Evolutionary conservation across 345 rosid genomes (phyloP).

Genomic region (Eucalyptus sp.): DNA sequence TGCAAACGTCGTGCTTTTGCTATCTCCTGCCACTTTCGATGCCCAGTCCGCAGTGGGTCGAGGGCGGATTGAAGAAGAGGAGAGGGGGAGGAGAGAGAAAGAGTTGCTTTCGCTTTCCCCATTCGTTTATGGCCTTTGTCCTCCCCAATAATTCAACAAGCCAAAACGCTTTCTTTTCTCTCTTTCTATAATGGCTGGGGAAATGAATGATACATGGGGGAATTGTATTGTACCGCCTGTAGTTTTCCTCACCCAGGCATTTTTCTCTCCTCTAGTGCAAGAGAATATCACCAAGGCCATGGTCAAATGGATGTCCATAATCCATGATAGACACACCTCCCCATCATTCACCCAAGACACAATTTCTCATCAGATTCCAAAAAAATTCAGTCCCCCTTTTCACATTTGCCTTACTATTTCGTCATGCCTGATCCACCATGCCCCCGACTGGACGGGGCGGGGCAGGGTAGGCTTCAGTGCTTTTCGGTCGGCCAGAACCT

Average conservation of each 20-base stretch:
- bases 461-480: neutral
- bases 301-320: neutral
- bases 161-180: neutral
- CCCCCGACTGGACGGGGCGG: accelerated
- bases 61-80: neutral
- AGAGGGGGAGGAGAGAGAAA: neutral
- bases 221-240: neutral
- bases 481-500: neutral
- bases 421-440: neutral
- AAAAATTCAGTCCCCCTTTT: neutral
- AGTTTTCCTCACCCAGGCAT: neutral
- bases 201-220: neutral
- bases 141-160: slow-evolving; percentile 8
- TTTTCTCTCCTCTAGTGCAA: neutral
- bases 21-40: slow-evolving; percentile 7
- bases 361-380: neutral
- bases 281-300: neutral
- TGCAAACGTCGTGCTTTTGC: neutral
- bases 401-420: neutral
- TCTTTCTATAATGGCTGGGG: neutral
- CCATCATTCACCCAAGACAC: neutral
- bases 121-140: neutral
- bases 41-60: slow-evolving; percentile 18
- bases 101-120: slow-evolving; percentile 13
- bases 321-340: neutral